A percentile compares a stretch with the other conserved stretches of the same genome.
Evolutionary conservation across 2,329 filamentous ascomycete genomes (phyloP).

Genomic region (Fusarium clavum): DNA sequence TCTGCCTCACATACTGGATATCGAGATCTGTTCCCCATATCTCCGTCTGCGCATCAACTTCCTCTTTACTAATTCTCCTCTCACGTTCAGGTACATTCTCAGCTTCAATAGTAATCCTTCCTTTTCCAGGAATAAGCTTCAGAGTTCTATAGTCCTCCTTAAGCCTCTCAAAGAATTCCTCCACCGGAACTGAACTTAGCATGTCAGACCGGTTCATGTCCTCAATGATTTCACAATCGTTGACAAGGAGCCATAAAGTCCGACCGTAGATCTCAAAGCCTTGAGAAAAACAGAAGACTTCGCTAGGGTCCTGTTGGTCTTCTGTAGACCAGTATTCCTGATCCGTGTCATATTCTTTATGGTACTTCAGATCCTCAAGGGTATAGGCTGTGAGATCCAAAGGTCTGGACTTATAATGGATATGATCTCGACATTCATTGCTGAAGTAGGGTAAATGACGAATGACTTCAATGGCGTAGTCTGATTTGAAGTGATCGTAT

Average conservation of each 20-base stretch:
- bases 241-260: background rate
- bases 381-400: background rate
- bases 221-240: background rate
- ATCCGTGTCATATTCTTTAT: background rate
- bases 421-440: background rate
- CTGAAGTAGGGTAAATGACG: slow-evolving; percentile 1
- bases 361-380: background rate
- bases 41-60: background rate
- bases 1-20: slow-evolving; percentile 9
- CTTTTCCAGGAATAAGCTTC: background rate
- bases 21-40: background rate
- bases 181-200: background rate
- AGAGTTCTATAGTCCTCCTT: background rate
- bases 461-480: background rate
- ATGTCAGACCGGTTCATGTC: fast-evolving
- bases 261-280: background rate
- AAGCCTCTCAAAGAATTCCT: background rate
- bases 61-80: background rate
- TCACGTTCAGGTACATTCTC: background rate
- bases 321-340: background rate
- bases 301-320: background rate
- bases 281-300: background rate
- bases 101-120: background rate
- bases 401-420: background rate
- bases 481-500: background rate